Conservation (phyloP, 805 yeast genomes). For the Yamadazyma philogaea region DNA sequence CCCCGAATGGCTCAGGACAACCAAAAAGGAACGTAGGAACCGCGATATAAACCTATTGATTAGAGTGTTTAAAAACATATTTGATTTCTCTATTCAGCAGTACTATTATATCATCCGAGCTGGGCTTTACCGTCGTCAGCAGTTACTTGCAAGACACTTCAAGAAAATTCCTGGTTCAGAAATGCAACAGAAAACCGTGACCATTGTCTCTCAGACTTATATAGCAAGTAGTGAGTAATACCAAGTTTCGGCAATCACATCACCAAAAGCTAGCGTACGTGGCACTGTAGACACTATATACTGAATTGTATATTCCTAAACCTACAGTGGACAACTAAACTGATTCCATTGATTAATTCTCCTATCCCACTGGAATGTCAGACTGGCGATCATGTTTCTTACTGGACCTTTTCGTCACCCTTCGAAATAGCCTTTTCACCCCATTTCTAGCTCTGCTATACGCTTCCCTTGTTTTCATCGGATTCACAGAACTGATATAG, state of each 20-base stretch:
- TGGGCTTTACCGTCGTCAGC: background rate
- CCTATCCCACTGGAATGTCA: background rate
- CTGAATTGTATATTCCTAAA: too few species aligned
- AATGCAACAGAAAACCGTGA: background rate
- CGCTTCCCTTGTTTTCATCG: background rate
- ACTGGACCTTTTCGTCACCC: background rate
- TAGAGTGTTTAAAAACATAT: constrained; percentile 7
- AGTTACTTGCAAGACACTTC: background rate
- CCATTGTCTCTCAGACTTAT: background rate
- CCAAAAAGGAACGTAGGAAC: constrained; percentile 2
- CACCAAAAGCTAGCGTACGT: too few species aligned
- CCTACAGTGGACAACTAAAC: too few species aligned
- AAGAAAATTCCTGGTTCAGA: background rate
- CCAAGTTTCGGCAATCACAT: too few species aligned
- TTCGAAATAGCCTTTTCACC: background rate
- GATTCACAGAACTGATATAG: background rate
- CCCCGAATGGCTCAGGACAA: constrained; percentile 8
- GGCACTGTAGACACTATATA: too few species aligned
- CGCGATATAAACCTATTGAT: constrained; percentile 1
- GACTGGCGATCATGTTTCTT: background rate
- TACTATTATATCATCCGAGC: background rate
- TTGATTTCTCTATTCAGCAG: background rate
- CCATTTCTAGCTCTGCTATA: background rate
- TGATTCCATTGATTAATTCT: too few species aligned
- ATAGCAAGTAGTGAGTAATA: background rate